These are phyloP conservation scores for Pilatotrama ljubarskyi DNA, from an alignment of 768 basidiomycete species.

Conservation along the genomic window DNA sequence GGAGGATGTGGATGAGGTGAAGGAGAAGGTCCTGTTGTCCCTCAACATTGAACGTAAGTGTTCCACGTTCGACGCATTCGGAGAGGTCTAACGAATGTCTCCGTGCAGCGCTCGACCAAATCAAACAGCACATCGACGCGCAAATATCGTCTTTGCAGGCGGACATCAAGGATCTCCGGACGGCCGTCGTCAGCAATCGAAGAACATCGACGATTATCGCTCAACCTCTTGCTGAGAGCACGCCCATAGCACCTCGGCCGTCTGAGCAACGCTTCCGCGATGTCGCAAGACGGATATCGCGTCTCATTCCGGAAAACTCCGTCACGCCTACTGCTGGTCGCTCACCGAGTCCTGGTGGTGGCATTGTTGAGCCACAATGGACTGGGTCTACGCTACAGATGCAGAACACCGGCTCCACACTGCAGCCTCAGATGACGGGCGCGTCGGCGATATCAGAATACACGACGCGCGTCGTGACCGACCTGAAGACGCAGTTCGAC, in stretches of 20 bases:
- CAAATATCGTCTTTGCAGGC: constrained; percentile 84
- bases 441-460: constrained; percentile 74
- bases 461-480: constrained; percentile 69
- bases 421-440: constrained; percentile 74
- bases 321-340: constrained; percentile 30
- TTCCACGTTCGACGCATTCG: no score
- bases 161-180: constrained; percentile 88
- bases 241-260: constrained; percentile 65
- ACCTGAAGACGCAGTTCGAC: constrained; percentile 91
- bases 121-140: constrained; percentile 95
- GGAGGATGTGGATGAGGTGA: constrained; percentile 91
- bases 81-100: no score
- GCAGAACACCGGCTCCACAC: constrained; percentile 67
- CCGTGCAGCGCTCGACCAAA: constrained; percentile 88
- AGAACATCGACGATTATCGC: constrained; percentile 54
- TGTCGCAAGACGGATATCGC: constrained; percentile 73
- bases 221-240: constrained; percentile 63
- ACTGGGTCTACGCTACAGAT: constrained; percentile 30
- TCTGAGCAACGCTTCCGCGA: constrained; percentile 73
- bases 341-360: constrained; percentile 23
- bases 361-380: constrained; percentile 34
- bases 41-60: constrained; percentile 95
- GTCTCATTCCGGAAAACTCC: constrained; percentile 53
- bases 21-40: constrained; percentile 83
- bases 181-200: constrained; percentile 54